Percentiles rank a stretch among this genome's conserved stretches.
Evolutionary conservation across 2,329 filamentous ascomycete species (phyloP).

Genomic region (Xylaria sp.): DNA sequence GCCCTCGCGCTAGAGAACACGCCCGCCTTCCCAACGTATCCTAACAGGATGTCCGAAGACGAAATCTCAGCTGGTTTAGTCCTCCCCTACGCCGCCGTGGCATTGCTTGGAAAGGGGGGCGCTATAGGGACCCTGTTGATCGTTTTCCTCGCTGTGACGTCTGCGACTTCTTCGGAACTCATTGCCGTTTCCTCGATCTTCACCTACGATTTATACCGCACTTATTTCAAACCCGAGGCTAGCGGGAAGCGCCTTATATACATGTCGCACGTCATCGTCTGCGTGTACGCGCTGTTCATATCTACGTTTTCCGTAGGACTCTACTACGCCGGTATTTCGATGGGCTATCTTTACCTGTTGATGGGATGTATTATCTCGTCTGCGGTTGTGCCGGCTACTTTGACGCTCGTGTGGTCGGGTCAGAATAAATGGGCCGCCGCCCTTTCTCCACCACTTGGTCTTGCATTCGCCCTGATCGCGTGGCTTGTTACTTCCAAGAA

Average conservation of each 20-base stretch:
- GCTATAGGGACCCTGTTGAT: slow-evolving; percentile 82
- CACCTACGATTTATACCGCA: slow-evolving; percentile 90
- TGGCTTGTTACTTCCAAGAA: slow-evolving; percentile 83
- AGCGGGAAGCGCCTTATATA: slow-evolving; percentile 81
- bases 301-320: slow-evolving; percentile 82
- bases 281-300: slow-evolving; percentile 78
- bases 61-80: slow-evolving; percentile 88
- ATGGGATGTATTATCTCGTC: slow-evolving; percentile 93
- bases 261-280: slow-evolving; percentile 79
- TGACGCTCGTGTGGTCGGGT: slow-evolving; percentile 83
- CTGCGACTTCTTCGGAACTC: slow-evolving; percentile 82
- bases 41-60: slow-evolving; percentile 74
- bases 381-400: slow-evolving; percentile 82
- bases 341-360: slow-evolving; percentile 89
- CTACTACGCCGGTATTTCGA: slow-evolving; percentile 78
- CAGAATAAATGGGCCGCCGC: slow-evolving; percentile 82
- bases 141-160: slow-evolving; percentile 91
- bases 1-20: slow-evolving; percentile 82
- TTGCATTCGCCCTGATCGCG: slow-evolving; percentile 74
- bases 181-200: slow-evolving; percentile 90
- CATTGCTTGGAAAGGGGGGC: slow-evolving; percentile 82
- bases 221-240: slow-evolving; percentile 83
- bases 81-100: slow-evolving; percentile 85
- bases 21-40: slow-evolving; percentile 77
- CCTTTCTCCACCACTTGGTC: slow-evolving; percentile 75